Evolutionary conservation across 768 basidiomycete species (phyloP).

Genomic region (Phlebiopsis flavidoalba): DNA sequence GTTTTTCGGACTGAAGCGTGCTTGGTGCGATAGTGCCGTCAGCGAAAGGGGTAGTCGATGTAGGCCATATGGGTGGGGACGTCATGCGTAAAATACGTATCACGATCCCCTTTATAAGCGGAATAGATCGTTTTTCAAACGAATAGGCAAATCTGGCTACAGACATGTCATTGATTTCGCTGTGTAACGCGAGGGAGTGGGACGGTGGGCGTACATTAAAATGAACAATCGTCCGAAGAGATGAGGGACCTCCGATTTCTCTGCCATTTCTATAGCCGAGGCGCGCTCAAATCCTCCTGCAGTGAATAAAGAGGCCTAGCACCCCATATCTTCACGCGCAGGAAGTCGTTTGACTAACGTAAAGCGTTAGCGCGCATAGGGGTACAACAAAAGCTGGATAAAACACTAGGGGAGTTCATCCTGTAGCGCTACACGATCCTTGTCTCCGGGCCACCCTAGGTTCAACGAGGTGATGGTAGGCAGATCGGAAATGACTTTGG

Average conservation of each 20-base stretch:
- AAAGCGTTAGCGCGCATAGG: neutral
- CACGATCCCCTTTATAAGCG: constrained; percentile 3
- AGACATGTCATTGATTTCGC: too few species aligned
- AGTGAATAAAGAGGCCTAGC: constrained; percentile 13
- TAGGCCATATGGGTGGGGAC: constrained; percentile 7
- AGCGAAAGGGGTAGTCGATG: constrained; percentile 16
- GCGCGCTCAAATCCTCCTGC: constrained; percentile 18
- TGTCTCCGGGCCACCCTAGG: constrained; percentile 10
- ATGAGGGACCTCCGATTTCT: constrained; percentile 8
- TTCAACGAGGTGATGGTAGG: constrained; percentile 35
- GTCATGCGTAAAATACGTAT: constrained; percentile 2
- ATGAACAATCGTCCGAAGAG: constrained; percentile 9
- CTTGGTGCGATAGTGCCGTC: neutral
- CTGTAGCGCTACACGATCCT: neutral
- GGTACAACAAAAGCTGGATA: too few species aligned
- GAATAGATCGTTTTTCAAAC: constrained; percentile 7
- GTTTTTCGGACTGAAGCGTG: neutral
- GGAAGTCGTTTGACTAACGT: constrained; percentile 12
- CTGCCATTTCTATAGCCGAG: constrained; percentile 13
- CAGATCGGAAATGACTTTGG: constrained; percentile 32
- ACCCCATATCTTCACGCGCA: constrained; percentile 24
- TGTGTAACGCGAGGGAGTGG: neutral
- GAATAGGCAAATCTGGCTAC: neutral
- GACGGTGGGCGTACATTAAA: neutral
- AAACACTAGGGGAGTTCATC: too few species aligned